Evolutionary conservation across 228 moss, liverwort and hornwort genomes (phyloP), one percentile per base, ranked within the genome.

Genomic region (Sphagnum fallax): DNA sequence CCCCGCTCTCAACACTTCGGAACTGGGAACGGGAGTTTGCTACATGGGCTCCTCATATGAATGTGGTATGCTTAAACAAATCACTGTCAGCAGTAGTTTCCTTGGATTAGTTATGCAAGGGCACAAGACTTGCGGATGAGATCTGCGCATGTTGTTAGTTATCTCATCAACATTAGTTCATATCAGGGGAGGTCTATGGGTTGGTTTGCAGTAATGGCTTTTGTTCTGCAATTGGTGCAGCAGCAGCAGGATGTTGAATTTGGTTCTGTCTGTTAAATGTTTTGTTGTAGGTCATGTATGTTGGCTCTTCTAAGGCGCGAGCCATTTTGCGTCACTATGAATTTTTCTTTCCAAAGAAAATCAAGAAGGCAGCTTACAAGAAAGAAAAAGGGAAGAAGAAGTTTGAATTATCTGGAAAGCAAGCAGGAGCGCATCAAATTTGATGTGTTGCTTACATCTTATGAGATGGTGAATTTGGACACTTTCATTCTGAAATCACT

Each of bases 21-120:
- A 93, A 88, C 70, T 98, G 97, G 97, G 97, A 98, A 70, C 88
- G 90, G 60, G 97, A 93, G 75, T 98, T 98, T 81, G 81, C 93
- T 50, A 87, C 82, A 62, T 98, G 97, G 97, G 91, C 90, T 60
- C 97, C 97, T 69, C 90, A 90, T 63, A 81, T 98, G 89, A 98
- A 98, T 74, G 90, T 98, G 79, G 97, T 98, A 87, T 63, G 87
- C 52, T 67, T 52, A 32, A 32, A 32, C 32, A 32, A 32, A 32
- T 32, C 32, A 32, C 32, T 32, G 32, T 32, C 32, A 32, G 32
- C 32, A 32, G 32, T 32, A 32, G 32, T 32, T 32, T 32, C 32
- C 32, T 32, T 32, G 32, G 32, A 32, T 32, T 32, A 32, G 32
- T 32, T 32, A 32, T 32, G 32, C 32, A 32, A 32, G 32, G 32